A percentile compares a stretch with the other conserved stretches of the same genome.
phyloP scores from a whole-genome alignment of 768 basidiomycete species.

The Mycena olivaceomarginata region DNA sequence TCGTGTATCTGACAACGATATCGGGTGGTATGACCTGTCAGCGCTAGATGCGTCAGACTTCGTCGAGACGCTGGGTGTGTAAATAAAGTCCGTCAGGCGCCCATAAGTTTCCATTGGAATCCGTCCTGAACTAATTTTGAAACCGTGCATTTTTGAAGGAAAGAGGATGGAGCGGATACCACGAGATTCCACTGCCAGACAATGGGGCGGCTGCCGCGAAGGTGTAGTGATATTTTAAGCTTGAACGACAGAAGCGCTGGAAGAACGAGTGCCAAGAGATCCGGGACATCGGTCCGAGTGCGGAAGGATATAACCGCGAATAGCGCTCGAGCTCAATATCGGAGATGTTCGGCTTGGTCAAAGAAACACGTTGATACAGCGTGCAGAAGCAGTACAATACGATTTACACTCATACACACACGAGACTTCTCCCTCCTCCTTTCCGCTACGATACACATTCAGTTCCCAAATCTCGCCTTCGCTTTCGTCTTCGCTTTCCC shows the following conservation, averaged over 20 bases:
- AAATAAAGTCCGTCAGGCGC: slow-evolving; percentile 40
- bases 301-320: not conserved
- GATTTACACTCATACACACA: not conserved
- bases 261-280: not conserved
- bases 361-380: slow-evolving; percentile 24
- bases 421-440: not conserved
- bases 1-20: slow-evolving; percentile 41
- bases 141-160: not conserved
- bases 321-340: not conserved
- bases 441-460: not conserved
- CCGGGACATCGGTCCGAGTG: slow-evolving; percentile 5
- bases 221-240: not conserved
- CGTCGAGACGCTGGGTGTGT: not conserved
- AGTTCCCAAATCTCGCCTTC: not conserved
- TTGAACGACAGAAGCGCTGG: not conserved
- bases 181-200: not conserved
- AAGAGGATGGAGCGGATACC: not conserved
- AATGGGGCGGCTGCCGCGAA: not conserved
- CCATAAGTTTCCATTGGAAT: slow-evolving; percentile 15
- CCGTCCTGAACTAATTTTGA: no score
- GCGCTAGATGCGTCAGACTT: slow-evolving; percentile 29
- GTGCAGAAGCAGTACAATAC: slow-evolving; percentile 6
- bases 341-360: not conserved
- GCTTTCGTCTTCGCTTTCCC: slow-evolving; percentile 4
- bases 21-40: slow-evolving; percentile 37